Conservation (phyloP, 2,329 filamentous ascomycete species). For the Neofusicoccum sp. region DNA sequence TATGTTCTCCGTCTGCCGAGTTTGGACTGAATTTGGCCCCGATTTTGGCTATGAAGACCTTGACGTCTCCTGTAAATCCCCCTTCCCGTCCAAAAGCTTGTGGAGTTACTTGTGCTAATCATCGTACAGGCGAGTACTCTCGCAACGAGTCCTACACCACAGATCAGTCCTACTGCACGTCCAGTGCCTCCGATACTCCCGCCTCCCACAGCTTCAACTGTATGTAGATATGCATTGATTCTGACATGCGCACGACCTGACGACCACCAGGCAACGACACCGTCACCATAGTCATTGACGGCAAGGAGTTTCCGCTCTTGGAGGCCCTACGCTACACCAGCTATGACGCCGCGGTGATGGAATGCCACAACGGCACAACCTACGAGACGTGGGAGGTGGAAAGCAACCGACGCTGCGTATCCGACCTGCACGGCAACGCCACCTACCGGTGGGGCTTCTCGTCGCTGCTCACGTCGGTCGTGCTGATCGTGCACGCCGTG, state of each 20-base stretch:
- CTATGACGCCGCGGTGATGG: constrained; percentile 17
- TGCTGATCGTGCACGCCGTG: constrained; percentile 31
- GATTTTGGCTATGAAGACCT: too few relatives aligned
- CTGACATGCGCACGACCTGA: background rate
- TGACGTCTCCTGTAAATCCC: background rate
- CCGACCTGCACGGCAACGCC: constrained; percentile 25
- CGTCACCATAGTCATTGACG: constrained; percentile 19
- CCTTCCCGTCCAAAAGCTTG: background rate
- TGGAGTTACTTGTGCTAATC: background rate
- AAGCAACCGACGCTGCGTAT: constrained; percentile 26
- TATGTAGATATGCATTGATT: background rate
- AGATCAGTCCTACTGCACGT: background rate
- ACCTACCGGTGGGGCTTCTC: constrained; percentile 40
- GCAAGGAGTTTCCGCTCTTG: background rate
- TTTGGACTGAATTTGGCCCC: too few relatives aligned
- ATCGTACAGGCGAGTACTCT: background rate
- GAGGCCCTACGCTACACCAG: constrained; percentile 13
- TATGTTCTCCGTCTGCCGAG: too few relatives aligned
- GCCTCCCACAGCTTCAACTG: background rate
- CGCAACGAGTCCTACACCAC: background rate
- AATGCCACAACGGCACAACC: background rate
- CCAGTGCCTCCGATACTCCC: background rate
- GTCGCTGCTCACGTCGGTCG: constrained; percentile 31
- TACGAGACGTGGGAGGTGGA: constrained; percentile 1
- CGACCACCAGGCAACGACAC: constrained; percentile 22